Evolutionary conservation across 805 yeast genomes (phyloP).

Genomic region (Hagleromyces aurorensis): DNA sequence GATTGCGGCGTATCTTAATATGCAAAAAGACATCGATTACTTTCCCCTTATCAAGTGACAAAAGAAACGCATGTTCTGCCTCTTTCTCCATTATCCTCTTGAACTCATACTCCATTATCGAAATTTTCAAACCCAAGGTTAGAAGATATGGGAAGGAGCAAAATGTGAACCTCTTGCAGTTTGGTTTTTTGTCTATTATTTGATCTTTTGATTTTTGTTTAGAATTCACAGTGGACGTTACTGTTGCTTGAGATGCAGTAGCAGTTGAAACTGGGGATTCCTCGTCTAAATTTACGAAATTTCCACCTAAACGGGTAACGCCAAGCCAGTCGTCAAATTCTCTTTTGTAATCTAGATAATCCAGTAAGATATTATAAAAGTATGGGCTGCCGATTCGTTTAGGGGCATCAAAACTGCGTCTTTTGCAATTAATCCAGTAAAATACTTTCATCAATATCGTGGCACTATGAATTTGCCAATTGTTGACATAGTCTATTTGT

Average conservation of each 20-base stretch:
- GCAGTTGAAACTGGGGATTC: no score
- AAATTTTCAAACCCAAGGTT: slow-evolving; percentile 74
- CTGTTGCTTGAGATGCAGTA: no score
- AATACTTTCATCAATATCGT: slow-evolving; percentile 50
- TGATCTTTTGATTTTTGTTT: no score
- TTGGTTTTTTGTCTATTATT: no score
- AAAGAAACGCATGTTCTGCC: slow-evolving; percentile 84
- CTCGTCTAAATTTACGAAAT: no score
- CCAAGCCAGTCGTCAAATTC: slow-evolving; percentile 76
- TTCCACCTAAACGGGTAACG: no score
- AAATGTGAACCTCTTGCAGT: slow-evolving; percentile 44
- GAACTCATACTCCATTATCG: slow-evolving; percentile 76
- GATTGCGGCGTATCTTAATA: slow-evolving; percentile 58
- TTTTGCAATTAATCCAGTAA: slow-evolving; percentile 40
- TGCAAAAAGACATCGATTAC: slow-evolving; percentile 62
- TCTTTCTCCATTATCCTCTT: slow-evolving; percentile 72
- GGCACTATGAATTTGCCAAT: slow-evolving; percentile 75
- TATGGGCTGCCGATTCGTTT: slow-evolving; percentile 27
- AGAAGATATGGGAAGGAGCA: slow-evolving; percentile 81
- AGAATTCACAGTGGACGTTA: no score
- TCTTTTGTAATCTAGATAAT: slow-evolving; percentile 62
- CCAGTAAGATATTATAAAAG: slow-evolving; percentile 70
- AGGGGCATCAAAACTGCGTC: slow-evolving; percentile 19
- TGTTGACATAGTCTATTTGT: slow-evolving; percentile 50
- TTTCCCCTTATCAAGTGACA: slow-evolving; percentile 54